These are phyloP conservation scores for Cladophialophora psammophila DNA, from an alignment of 2,329 filamentous ascomycete genomes.

Conservation along the genomic window DNA sequence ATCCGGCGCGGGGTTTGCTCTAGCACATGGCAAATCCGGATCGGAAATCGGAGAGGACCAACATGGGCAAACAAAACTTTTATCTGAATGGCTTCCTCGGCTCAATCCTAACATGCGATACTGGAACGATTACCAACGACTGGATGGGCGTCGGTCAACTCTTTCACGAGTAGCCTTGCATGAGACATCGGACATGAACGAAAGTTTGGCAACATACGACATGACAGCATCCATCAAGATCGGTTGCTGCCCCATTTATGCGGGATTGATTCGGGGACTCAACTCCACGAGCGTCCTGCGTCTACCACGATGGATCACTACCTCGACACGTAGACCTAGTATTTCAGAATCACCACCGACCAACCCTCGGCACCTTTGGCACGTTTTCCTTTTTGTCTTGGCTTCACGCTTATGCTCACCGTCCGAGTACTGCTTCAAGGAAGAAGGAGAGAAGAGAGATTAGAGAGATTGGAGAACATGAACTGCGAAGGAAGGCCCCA, in stretches of 20 bases:
- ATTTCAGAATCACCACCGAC: slow-evolving; percentile 32
- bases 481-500: slow-evolving; percentile 15
- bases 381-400: slow-evolving; percentile 38
- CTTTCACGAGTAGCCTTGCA: slow-evolving; percentile 27
- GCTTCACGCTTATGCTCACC: slow-evolving; percentile 27
- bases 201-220: slow-evolving; percentile 38
- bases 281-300: slow-evolving; percentile 20
- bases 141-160: slow-evolving; percentile 20
- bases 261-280: slow-evolving; percentile 18
- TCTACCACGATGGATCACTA: slow-evolving; percentile 21
- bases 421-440: slow-evolving; percentile 33
- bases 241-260: slow-evolving; percentile 26
- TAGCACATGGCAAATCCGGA: slow-evolving; percentile 44
- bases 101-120: slow-evolving; percentile 34
- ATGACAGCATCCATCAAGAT: slow-evolving; percentile 25
- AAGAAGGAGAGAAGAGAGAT: slow-evolving; percentile 22
- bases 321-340: slow-evolving; percentile 21
- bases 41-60: slow-evolving; percentile 30
- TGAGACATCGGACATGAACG: slow-evolving; percentile 34
- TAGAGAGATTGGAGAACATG: slow-evolving; percentile 9
- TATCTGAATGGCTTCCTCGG: slow-evolving; percentile 33
- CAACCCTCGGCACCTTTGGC: slow-evolving; percentile 31
- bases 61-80: slow-evolving; percentile 25
- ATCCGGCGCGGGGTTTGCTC: slow-evolving; percentile 43
- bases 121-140: slow-evolving; percentile 30